Evolutionary conservation across 2,329 filamentous ascomycete genomes (phyloP), one percentile per base, ranked within the genome.

Genomic region (Phaeophleospora eucalypticola): DNA sequence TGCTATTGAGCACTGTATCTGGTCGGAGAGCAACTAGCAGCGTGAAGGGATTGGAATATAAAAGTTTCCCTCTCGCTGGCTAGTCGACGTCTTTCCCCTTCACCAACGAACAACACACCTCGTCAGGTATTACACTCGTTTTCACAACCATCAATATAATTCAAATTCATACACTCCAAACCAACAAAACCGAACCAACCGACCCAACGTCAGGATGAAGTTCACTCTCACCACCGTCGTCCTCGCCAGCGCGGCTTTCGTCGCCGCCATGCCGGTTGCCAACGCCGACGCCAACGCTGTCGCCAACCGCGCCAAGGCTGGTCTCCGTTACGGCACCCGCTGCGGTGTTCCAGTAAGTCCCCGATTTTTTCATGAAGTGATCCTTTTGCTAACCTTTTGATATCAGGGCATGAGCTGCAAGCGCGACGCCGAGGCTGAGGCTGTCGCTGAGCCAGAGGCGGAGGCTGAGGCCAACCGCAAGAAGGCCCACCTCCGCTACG

Each of bases 371-470:
- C n/a, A n/a, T n/a, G n/a, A n/a, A n/a, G n/a, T n/a, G n/a, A n/a
- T n/a, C n/a, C n/a, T n/a, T n/a, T n/a, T n/a, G n/a, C n/a, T n/a
- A n/a, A n/a, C n/a, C n/a, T n/a, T n/a, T n/a, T n/a, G n/a, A n/a
- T n/a, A n/a, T 29, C 24, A 29, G 12, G 43, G 34, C 2, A 21
- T 15, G 15, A 27, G 19, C 16, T 45, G 43, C 40, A 35, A 34
- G 36, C 58, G 27, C 50, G 57, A 44, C 20, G 50, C 46, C 33
- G 34, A 43, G 15, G 36, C 41, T 34, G 51, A 58, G 41, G 65
- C 67, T 14, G 58, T 70, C 16, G 60, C 71, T 21, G 51, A 49
- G 33, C 38, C 53, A 43, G 40, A 39, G 27, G 42, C 35, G n/a
- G 19, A 15, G n/a, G 18, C 20, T 36, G 41, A 33, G 24, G 14